Evolutionary conservation across 257 asterid genomes (phyloP).

Genomic region (Thymus quinquecostatus): DNA sequence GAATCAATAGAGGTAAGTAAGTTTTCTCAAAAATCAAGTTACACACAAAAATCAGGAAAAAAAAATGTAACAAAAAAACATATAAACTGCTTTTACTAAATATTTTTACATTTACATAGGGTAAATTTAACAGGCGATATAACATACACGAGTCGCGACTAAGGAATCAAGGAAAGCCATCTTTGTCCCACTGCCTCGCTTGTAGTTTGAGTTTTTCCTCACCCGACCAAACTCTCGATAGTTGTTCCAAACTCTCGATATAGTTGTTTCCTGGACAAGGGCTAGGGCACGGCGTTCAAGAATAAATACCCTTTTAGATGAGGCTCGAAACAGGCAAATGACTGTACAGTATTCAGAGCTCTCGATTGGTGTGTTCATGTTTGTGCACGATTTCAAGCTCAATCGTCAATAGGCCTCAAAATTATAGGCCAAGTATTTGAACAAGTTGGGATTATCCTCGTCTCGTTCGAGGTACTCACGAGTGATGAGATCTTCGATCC

Average conservation of each 20-base stretch:
- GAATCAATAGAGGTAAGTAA: constrained; percentile 11
- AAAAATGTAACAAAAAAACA: background rate
- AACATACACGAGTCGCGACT: constrained; percentile 5
- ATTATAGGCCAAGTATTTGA: constrained; percentile 92
- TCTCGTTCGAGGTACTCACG: constrained; percentile 94
- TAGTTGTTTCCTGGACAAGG: constrained; percentile 2
- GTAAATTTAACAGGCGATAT: constrained; percentile 14
- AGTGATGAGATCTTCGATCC: constrained; percentile 94
- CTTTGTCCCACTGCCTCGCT: constrained; percentile 27
- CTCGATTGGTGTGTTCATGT: constrained; percentile 10
- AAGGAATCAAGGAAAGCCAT: too few relatives aligned
- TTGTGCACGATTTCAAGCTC: constrained; percentile 4
- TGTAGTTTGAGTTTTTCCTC: constrained; percentile 19
- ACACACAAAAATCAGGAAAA: constrained; percentile 10
- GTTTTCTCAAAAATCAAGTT: background rate
- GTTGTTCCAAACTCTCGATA: background rate
- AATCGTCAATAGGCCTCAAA: constrained; percentile 15
- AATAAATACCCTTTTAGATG: constrained; percentile 22
- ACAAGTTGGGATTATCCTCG: constrained; percentile 87
- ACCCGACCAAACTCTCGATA: constrained; percentile 4
- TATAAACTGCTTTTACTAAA: constrained; percentile 8
- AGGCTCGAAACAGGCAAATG: constrained; percentile 21
- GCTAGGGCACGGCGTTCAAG: constrained; percentile 38
- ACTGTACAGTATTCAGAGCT: constrained; percentile 35
- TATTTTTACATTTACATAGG: constrained; percentile 27